Percentiles rank a stretch among this genome's conserved stretches.
These are phyloP conservation scores for Cucurbita argyrosperma DNA, from an alignment of 306 rosid genomes.

Conservation along the genomic window DNA sequence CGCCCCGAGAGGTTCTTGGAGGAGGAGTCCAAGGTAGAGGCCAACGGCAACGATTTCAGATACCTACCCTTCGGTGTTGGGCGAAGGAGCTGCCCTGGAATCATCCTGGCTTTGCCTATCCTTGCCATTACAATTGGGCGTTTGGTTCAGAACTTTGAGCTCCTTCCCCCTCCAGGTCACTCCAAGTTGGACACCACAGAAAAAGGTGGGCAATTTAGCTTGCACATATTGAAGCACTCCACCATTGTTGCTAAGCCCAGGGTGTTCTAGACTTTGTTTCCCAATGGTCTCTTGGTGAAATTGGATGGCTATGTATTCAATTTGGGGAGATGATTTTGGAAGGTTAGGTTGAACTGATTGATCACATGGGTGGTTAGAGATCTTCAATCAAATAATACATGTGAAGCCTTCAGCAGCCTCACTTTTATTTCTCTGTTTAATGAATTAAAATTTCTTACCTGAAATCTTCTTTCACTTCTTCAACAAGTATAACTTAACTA, in stretches of 20 bases:
- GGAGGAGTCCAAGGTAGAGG: constrained; percentile 72
- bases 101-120: constrained; percentile 75
- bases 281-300: not conserved
- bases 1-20: constrained; percentile 80
- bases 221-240: constrained; percentile 79
- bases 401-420: too few species aligned
- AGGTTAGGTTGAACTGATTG: too few species aligned
- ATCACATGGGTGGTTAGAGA: too few species aligned
- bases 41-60: constrained; percentile 82
- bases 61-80: constrained; percentile 85
- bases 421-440: too few species aligned
- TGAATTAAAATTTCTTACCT: too few species aligned
- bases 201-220: constrained; percentile 85
- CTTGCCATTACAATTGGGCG: constrained; percentile 72
- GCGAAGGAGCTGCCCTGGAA: constrained; percentile 82
- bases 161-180: constrained; percentile 72
- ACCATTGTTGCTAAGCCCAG: constrained; percentile 68
- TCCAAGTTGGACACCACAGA: constrained; percentile 52
- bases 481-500: too few species aligned
- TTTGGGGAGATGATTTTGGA: too few species aligned
- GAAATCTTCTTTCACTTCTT: too few species aligned
- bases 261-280: not conserved
- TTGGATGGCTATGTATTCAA: too few species aligned
- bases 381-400: too few species aligned
- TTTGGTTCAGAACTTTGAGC: constrained; percentile 72